Base-by-base conservation (phyloP, 2,329 filamentous ascomycete species). In the Hypoxylon rubiginosum region DNA sequence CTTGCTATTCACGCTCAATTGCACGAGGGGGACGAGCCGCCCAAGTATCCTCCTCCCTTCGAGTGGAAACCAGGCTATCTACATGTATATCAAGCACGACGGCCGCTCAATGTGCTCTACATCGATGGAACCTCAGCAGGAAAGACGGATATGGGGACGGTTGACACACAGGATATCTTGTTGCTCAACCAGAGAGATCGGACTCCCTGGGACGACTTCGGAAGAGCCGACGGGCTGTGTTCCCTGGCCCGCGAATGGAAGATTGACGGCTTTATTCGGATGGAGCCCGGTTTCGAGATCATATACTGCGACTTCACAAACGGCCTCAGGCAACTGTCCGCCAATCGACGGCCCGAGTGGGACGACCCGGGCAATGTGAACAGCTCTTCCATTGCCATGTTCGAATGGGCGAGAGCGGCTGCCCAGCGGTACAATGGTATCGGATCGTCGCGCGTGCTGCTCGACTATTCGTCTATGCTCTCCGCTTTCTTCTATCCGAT, bases 111-210 rank as follows among this genome's bases (percentile, higher is more conserved):
- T 10, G 80, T 92, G 2, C 79, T 93, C 2, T 92, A 92, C 72
- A 75, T 93, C 15, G 91, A 93, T 73, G 91, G 91, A 3, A 89
- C 90, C 82, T 86, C 86, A 2, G 91, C 89, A 0, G 91, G 83
- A 1, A 93, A 93, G 70, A 87, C 86, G 0, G 53, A 73, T 1
- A 87, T 89, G 73, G 91, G 91, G 3, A 92, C 90, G 0, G 81
- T 92, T 2, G 91, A 93, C 72, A 83, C 86, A 0, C 90, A 92
- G 71, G 90, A 93, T 71, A 74, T 83, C 1, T 73, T 93, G 0
- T 81, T 93, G 1, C 81, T 85, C 7, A 82, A 83, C 7, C 75
- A 79, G 46, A 71, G 68, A 9, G 28, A 72, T 62, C 28, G 64
- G 2, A 3, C 21, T 5, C 17, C 54, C 3, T 73, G 81, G 68